Base-by-base conservation (phyloP, 1,139 yeast genomes). In the Blastobotrys illinoisensis region DNA sequence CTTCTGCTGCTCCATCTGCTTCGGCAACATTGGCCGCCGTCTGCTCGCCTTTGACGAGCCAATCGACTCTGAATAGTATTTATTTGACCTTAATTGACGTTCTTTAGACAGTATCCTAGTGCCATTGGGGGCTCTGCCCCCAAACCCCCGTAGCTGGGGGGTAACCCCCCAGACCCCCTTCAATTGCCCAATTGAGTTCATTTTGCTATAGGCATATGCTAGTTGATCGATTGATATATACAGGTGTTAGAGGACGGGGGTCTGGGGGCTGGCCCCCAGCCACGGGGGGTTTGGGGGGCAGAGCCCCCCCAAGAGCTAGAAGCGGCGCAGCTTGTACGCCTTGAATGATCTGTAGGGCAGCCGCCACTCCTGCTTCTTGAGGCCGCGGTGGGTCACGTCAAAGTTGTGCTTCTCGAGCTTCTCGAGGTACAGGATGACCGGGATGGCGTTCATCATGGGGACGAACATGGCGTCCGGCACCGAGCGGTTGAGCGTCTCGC, bases 1-100 rank as follows among this genome's bases (percentile, higher is more conserved):
- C 68, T 86, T 85, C 69, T 79, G 88, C 65, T 86, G 89, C 20
- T 73, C 82, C 57, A 76, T 85, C 53, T 78, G 86, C 50, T 84
- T 85, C 67, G 93, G 93, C 16, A 84, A 84, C 67, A 69, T 86
- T 46, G 91, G 93, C 26, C 78, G 93, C 60, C 80, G 79, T 14
- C 58, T 71, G 16, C 59, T 69, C 16, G 53, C 67, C 7, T 54
- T 64, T 44, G 61, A 57, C 26, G 52, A 46, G 32, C 28, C 49
- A 32, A n/a, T 32, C 13, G 40, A 32, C 40, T 32, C 40, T 32
- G 40, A 32, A 32, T 32, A 32, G 11, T 32, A 5, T 45, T 21
- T 45, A 45, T 45, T n/a, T 20, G 21, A 21, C 19, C 9, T 44
- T 44, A 18, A 20, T 45, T 21, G 47, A 20, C 23, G 9, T 23